Conservation (phyloP, 148 eudicot species). For the Diospyros kaki region DNA sequence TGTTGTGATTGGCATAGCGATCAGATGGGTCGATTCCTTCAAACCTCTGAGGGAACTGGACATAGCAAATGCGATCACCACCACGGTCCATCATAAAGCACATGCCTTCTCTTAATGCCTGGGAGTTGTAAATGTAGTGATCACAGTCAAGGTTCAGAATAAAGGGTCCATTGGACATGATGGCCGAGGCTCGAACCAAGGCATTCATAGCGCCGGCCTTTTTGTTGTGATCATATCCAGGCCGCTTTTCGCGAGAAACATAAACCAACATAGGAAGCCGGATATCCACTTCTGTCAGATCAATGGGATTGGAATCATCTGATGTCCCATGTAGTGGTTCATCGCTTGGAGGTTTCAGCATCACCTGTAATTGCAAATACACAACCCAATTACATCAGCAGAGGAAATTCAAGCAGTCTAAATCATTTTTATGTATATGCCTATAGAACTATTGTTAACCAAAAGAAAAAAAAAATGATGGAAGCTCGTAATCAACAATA, state of each 20-base stretch:
- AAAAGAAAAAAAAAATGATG: too few species aligned
- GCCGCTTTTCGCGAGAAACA: slow-evolving; percentile 88
- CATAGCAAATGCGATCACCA: slow-evolving; percentile 80
- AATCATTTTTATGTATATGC: too few species aligned
- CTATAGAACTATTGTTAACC: too few species aligned
- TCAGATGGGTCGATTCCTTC: slow-evolving; percentile 93
- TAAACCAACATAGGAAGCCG: slow-evolving; percentile 85
- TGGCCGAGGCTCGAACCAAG: slow-evolving; percentile 78
- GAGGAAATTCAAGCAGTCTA: neutral
- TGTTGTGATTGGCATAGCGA: slow-evolving; percentile 85
- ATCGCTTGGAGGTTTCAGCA: slow-evolving; percentile 90
- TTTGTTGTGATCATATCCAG: slow-evolving; percentile 91
- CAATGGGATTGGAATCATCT: slow-evolving; percentile 40
- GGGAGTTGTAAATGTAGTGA: slow-evolving; percentile 79
- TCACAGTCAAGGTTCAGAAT: slow-evolving; percentile 86
- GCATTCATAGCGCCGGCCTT: slow-evolving; percentile 97
- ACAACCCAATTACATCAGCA: neutral
- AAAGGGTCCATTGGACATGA: slow-evolving; percentile 91
- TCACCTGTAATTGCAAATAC: slow-evolving; percentile 44
- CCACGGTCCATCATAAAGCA: slow-evolving; percentile 97
- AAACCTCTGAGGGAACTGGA: slow-evolving; percentile 86
- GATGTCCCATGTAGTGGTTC: slow-evolving; percentile 53
- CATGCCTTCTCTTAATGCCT: slow-evolving; percentile 85
- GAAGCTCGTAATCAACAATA: neutral
- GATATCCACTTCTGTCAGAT: slow-evolving; percentile 65